Percentiles rank a stretch among this genome's conserved stretches.
phyloP scores from a whole-genome alignment of 225 moss, liverwort and hornwort genomes.

The Marchantia paleacea region DNA sequence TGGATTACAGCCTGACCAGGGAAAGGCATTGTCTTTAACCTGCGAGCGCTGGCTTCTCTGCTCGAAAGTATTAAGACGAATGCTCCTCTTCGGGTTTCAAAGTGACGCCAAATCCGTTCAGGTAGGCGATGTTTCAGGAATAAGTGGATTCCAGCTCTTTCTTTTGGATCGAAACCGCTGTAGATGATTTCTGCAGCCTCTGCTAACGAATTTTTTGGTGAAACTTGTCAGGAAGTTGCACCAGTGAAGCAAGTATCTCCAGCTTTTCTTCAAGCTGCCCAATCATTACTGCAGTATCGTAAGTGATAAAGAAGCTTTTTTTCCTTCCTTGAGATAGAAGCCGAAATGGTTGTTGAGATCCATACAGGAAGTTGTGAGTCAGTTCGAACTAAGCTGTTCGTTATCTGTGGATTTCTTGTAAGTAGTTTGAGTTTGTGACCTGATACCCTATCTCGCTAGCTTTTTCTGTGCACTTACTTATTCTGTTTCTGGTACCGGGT shows the following conservation, averaged over 20 bases:
- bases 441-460: too few species aligned
- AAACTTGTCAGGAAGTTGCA: slow-evolving; percentile 72
- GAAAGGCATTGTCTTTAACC: slow-evolving; percentile 76
- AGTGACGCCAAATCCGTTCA: slow-evolving; percentile 95
- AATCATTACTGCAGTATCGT: slow-evolving; percentile 91
- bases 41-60: slow-evolving; percentile 99
- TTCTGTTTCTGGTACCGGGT: not conserved
- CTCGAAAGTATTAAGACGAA: slow-evolving; percentile 84
- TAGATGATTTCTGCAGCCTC: not conserved
- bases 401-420: too few species aligned
- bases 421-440: too few species aligned
- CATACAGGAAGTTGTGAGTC: not conserved
- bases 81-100: slow-evolving; percentile 94
- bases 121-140: slow-evolving; percentile 40
- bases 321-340: not conserved
- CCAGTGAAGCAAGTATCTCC: slow-evolving; percentile 94
- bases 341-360: not conserved
- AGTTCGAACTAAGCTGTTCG: not conserved
- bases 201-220: not conserved
- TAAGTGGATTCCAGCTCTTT: too few species aligned
- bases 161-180: not conserved
- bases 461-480: too few species aligned
- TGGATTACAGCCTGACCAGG: slow-evolving; percentile 82
- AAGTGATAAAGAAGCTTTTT: slow-evolving; percentile 33
- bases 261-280: slow-evolving; percentile 80